Base-by-base conservation (phyloP, 192 early-diverging fungal species). In the Linnemannia elongata region DNA sequence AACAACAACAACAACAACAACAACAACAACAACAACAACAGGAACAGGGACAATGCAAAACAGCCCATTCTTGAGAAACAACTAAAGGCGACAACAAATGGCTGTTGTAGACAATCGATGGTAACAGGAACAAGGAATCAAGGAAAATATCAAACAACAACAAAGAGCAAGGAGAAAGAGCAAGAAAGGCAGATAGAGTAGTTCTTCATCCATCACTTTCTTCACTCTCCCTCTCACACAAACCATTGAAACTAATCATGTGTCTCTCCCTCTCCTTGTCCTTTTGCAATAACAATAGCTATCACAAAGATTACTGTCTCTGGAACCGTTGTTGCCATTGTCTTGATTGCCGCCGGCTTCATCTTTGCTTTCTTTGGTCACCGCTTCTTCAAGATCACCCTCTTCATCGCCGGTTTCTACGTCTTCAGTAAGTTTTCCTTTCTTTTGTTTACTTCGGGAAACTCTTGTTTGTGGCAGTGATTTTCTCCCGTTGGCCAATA, bases 351-450 rank as follows among this genome's bases (percentile, higher is more conserved):
- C 6, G 81, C 93, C 42, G 95, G 95, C 3, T 80, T 95, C 75
- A 66, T 95, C 74, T 93, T 93, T 87, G 91, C 91, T 79, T 95
- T 93, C 81, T 93, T 95, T 80, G 96, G 96, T 1, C 90, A 91
- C 88, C 90, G 89, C 79, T 80, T 95, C 36, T 92, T 94, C 79
- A 90, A 92, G 75, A 81, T 94, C 13, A 92, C 95, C n/a, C 85
- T 97, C 42, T 96, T 96, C 81, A 81, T 97, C 75, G 90, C 92
- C 13, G 97, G 97, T 5, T 96, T 96, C 88, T 96, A 95, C 75
- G 85, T 92, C 10, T 92, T 92, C 20, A 89, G 90, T 81, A 91
- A 90, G 47, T 82, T 30, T 22, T 2, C 4, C 22, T 55, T n/a
- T 41, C 27, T 69, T 78, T 36, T 41, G 45, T 57, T 47, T 52